phyloP scores from a whole-genome alignment of 805 yeast species.

The Cyberlindnera meyerae region DNA sequence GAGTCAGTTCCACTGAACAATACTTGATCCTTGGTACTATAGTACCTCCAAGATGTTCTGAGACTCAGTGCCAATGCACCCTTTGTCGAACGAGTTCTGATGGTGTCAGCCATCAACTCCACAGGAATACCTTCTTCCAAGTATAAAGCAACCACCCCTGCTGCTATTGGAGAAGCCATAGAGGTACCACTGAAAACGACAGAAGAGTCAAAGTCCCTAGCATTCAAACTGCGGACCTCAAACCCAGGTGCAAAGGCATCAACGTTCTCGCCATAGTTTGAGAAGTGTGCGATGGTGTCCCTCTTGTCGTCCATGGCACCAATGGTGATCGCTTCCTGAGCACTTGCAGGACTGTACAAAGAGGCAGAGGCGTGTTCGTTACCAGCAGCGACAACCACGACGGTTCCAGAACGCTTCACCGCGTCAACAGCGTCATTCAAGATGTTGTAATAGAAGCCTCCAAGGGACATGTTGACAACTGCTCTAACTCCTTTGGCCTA shows the following conservation, averaged over 20 bases:
- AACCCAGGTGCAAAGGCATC: slow-evolving; percentile 82
- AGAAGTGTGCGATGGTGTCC: slow-evolving; percentile 67
- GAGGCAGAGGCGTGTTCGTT: slow-evolving; percentile 75
- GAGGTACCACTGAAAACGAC: slow-evolving; percentile 63
- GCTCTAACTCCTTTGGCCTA: slow-evolving; percentile 34
- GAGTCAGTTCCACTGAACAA: slow-evolving; percentile 12
- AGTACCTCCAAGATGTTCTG: slow-evolving; percentile 11
- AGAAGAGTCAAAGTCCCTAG: slow-evolving; percentile 20
- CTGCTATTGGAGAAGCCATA: slow-evolving; percentile 71
- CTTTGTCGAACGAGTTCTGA: slow-evolving; percentile 42
- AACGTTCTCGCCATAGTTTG: slow-evolving; percentile 87
- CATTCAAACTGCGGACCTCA: slow-evolving; percentile 50
- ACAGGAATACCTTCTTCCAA: slow-evolving; percentile 46
- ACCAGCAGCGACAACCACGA: slow-evolving; percentile 82
- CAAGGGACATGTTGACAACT: slow-evolving; percentile 77
- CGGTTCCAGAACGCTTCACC: slow-evolving; percentile 64
- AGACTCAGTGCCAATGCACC: slow-evolving; percentile 17
- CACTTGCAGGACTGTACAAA: slow-evolving; percentile 77
- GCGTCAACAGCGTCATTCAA: slow-evolving; percentile 73
- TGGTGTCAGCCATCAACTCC: slow-evolving; percentile 33
- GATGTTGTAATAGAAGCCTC: slow-evolving; percentile 59
- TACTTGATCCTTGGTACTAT: slow-evolving; percentile 11
- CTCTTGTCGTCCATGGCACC: slow-evolving; percentile 79
- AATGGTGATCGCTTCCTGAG: slow-evolving; percentile 64
- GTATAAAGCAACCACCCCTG: slow-evolving; percentile 58